Evolutionary conservation across 208 protist species (phyloP).

Genomic region (Leishmania gerbilli): DNA sequence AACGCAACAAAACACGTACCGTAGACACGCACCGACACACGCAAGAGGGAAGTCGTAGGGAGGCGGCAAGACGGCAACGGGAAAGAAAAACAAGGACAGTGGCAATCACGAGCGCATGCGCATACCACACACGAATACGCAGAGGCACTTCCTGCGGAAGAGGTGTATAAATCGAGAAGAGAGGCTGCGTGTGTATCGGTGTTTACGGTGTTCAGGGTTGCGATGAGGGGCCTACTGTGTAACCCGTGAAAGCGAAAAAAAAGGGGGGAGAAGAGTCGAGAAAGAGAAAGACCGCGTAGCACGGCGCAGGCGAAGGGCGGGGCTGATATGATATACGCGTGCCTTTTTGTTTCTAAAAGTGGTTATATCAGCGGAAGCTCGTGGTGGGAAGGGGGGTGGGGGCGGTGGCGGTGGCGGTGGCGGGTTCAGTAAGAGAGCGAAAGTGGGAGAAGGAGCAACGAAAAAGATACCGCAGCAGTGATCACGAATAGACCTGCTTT

Average conservation of each 20-base stretch:
- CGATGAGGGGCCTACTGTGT: neutral
- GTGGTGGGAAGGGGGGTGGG: neutral
- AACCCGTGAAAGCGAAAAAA: neutral
- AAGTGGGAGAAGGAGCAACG: neutral
- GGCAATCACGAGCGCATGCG: neutral
- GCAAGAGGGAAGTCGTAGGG: neutral
- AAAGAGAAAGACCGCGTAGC: neutral
- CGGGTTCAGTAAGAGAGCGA: neutral
- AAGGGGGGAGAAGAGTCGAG: neutral
- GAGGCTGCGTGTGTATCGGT: neutral
- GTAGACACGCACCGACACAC: neutral
- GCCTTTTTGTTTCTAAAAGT: neutral
- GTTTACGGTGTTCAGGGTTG: neutral
- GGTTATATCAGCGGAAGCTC: neutral
- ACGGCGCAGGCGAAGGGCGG: neutral
- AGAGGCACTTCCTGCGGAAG: neutral
- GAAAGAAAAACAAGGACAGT: neutral
- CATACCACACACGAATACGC: neutral
- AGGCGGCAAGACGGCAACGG: neutral
- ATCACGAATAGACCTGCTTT: conserved; percentile 3
- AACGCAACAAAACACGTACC: neutral
- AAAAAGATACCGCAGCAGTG: neutral
- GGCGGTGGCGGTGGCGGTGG: too few relatives aligned
- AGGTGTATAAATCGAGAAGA: neutral
- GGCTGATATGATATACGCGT: neutral